These are phyloP conservation scores for Cicer cuneatum DNA, from an alignment of 306 rosid genomes.

Conservation along the genomic window DNA sequence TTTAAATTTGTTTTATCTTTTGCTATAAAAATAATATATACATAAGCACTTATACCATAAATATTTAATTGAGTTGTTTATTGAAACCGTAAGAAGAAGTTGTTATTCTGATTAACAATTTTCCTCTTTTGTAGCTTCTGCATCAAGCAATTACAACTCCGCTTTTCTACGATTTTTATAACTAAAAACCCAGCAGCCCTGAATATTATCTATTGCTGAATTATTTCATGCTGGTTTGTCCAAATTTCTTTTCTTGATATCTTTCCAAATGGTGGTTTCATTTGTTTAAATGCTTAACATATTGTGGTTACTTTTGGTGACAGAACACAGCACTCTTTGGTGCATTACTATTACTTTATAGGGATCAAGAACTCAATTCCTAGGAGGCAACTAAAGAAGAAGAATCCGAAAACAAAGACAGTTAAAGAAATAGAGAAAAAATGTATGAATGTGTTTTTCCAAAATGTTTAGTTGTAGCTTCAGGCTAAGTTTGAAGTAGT, in stretches of 20 bases:
- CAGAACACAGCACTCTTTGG: conserved; percentile 78
- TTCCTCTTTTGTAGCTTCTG: conserved; percentile 54
- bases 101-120: not conserved
- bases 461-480: conserved; percentile 33
- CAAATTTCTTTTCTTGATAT: conserved; percentile 14
- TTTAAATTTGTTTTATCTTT: no score
- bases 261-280: conserved; percentile 3
- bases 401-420: conserved; percentile 69
- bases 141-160: conserved; percentile 64
- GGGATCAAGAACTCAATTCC: conserved; percentile 80
- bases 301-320: conserved; percentile 33
- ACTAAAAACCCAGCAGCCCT: conserved; percentile 51
- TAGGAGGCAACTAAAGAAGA: conserved; percentile 67
- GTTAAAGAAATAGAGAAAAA: conserved; percentile 46
- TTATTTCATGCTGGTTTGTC: conserved; percentile 76
- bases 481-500: conserved; percentile 41
- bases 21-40: no score
- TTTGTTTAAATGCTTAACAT: conserved; percentile 14
- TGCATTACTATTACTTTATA: conserved; percentile 76
- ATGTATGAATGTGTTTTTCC: conserved; percentile 25
- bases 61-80: no score
- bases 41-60: no score
- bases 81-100: not conserved
- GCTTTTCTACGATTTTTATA: conserved; percentile 76
- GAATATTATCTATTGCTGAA: conserved; percentile 49